Percentiles rank a stretch among this genome's conserved stretches.
phyloP scores from a whole-genome alignment of 2,329 filamentous ascomycete species.

The Lachnellula subtilissima region DNA sequence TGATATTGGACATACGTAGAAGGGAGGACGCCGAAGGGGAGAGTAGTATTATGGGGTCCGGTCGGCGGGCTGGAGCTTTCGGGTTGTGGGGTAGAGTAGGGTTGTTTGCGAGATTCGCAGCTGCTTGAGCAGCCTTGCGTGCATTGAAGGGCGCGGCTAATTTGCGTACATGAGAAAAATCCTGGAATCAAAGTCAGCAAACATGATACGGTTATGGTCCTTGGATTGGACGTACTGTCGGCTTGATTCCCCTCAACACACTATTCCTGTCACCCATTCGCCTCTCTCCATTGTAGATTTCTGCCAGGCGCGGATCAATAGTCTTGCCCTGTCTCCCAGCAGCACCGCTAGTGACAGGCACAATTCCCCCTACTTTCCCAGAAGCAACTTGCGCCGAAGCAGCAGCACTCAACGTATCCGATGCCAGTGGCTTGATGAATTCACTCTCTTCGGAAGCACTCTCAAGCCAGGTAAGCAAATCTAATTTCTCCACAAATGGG shows the following conservation, averaged over 20 bases:
- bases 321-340: conserved; percentile 58
- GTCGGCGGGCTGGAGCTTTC: conserved; percentile 46
- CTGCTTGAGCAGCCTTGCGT: conserved; percentile 45
- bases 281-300: conserved; percentile 88
- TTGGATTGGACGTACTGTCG: conserved; percentile 58
- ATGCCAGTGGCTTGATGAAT: conserved; percentile 80
- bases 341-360: conserved; percentile 36
- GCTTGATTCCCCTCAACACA: conserved; percentile 79
- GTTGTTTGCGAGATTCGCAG: conserved; percentile 35
- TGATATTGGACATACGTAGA: conserved; percentile 92
- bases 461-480: conserved; percentile 89
- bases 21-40: conserved; percentile 94
- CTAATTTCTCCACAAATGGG: conserved; percentile 84
- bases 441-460: conserved; percentile 87
- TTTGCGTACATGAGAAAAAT: conserved; percentile 92
- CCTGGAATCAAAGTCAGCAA: conserved; percentile 47
- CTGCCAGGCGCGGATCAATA: conserved; percentile 74
- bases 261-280: conserved; percentile 91
- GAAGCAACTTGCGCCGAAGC: conserved; percentile 45
- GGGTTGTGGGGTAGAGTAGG: conserved; percentile 50
- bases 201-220: background rate
- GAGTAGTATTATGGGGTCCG: conserved; percentile 89
- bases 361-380: conserved; percentile 37
- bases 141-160: conserved; percentile 72
- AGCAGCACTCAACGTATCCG: conserved; percentile 44